Conservation (phyloP, 352 stramenopile species). For the Thraustotheca clavata region DNA sequence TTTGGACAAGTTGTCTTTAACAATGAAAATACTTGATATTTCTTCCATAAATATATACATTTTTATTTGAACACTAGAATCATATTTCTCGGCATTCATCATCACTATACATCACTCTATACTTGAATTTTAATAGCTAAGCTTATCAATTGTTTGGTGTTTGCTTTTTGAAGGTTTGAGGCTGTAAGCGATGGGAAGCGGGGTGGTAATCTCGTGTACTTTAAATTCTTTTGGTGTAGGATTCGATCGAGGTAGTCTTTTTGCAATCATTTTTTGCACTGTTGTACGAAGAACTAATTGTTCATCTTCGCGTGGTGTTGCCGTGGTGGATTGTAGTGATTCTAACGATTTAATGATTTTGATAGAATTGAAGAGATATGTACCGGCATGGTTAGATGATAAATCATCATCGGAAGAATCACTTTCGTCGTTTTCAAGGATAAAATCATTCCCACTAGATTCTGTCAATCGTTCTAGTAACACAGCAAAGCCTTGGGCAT, state of each 20-base stretch:
- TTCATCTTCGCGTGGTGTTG: neutral
- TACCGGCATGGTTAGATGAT: neutral
- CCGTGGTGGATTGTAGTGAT: neutral
- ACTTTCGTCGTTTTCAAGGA: neutral
- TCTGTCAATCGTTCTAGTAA: constrained; percentile 6
- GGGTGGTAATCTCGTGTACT: neutral
- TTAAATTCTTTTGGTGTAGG: neutral
- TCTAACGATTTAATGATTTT: no score
- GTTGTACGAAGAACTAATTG: neutral
- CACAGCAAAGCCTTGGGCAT: constrained; percentile 8
- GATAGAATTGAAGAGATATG: no score
- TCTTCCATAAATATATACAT: no score
- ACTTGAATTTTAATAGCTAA: no score
- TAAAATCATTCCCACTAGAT: neutral
- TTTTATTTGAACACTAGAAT: no score
- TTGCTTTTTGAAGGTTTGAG: neutral
- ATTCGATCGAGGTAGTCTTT: neutral
- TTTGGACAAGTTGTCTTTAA: no score
- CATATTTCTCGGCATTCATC: no score
- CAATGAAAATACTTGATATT: no score
- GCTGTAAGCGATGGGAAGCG: neutral
- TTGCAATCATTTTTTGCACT: constrained; percentile 2
- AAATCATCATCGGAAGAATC: neutral
- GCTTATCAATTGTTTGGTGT: neutral
- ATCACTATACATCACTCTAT: no score